Evolutionary conservation across 345 rosid genomes (phyloP).

Genomic region (Eucalyptus tenuipes): DNA sequence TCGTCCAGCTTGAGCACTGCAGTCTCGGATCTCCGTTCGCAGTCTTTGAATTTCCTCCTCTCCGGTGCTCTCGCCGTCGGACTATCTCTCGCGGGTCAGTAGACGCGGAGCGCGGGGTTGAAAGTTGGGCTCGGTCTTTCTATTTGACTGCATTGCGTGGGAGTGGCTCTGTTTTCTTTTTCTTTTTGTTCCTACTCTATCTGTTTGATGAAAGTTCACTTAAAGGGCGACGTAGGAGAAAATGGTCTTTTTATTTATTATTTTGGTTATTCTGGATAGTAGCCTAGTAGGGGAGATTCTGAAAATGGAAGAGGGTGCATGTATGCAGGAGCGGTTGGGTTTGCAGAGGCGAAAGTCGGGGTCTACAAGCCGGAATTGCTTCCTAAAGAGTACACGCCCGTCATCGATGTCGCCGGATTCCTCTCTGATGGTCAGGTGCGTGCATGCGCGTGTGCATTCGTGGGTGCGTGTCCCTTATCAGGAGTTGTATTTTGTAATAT

Average conservation of each 20-base stretch:
- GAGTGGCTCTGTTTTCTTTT: background rate
- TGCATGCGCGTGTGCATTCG: background rate
- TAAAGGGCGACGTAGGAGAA: background rate
- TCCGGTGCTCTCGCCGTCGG: slow-evolving; percentile 61
- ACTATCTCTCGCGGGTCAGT: slow-evolving; percentile 45
- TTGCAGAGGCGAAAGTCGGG: slow-evolving; percentile 70
- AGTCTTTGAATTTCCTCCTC: slow-evolving; percentile 39
- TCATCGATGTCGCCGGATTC: slow-evolving; percentile 84
- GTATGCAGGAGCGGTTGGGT: slow-evolving; percentile 12
- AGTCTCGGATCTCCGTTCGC: slow-evolving; percentile 29
- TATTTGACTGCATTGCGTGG: background rate
- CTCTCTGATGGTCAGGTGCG: slow-evolving; percentile 89
- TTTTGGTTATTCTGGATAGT: background rate
- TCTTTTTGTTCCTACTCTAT: background rate
- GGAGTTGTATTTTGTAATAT: background rate
- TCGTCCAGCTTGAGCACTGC: background rate
- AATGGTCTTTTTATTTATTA: background rate
- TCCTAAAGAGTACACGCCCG: slow-evolving; percentile 69
- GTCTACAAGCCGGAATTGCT: slow-evolving; percentile 93
- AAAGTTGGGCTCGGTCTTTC: background rate
- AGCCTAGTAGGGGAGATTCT: background rate
- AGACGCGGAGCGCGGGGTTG: background rate
- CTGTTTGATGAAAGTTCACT: background rate
- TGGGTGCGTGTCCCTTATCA: background rate
- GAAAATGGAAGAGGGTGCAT: background rate